phyloP scores from a whole-genome alignment of 2,329 filamentous ascomycete genomes.

The Exophiala oligosperma region DNA sequence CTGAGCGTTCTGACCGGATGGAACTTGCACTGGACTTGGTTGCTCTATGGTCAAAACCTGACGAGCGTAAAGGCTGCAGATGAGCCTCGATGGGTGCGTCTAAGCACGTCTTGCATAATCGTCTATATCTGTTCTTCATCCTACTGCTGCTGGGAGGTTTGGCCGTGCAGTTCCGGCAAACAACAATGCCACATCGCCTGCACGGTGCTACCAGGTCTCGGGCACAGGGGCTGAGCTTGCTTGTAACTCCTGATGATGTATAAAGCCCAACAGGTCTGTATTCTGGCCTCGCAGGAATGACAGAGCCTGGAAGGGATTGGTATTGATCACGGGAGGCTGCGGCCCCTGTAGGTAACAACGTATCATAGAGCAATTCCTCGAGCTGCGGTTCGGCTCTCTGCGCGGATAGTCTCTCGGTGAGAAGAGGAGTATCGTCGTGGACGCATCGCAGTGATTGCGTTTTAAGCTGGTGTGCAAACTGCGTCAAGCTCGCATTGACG shows the following conservation, averaged over 20 bases:
- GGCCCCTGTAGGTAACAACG: background rate
- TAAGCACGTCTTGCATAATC: slow-evolving; percentile 75
- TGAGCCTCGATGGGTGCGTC: slow-evolving; percentile 66
- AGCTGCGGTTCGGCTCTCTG: slow-evolving; percentile 1
- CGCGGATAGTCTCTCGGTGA: slow-evolving; percentile 33
- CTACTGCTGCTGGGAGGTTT: slow-evolving; percentile 71
- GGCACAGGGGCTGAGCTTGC: slow-evolving; percentile 75
- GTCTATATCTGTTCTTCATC: slow-evolving; percentile 73
- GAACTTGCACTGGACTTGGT: slow-evolving; percentile 26
- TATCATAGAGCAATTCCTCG: slow-evolving; percentile 2
- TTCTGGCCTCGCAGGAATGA: background rate
- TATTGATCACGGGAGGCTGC: slow-evolving; percentile 27
- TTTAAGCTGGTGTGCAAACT: slow-evolving; percentile 73
- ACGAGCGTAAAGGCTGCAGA: slow-evolving; percentile 25
- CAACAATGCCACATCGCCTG: slow-evolving; percentile 70
- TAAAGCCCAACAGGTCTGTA: slow-evolving; percentile 7
- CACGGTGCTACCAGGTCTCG: slow-evolving; percentile 85
- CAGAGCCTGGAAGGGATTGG: background rate
- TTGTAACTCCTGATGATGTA: slow-evolving; percentile 57
- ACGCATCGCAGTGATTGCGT: slow-evolving; percentile 75
- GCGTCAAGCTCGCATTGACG: slow-evolving; percentile 73
- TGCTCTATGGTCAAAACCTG: slow-evolving; percentile 5
- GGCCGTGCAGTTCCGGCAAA: slow-evolving; percentile 88
- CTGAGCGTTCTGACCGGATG: slow-evolving; percentile 23
- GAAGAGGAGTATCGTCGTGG: slow-evolving; percentile 60